Conservation (phyloP, 1,284 basidiomycete species). For the Porphyrellus sp. region DNA sequence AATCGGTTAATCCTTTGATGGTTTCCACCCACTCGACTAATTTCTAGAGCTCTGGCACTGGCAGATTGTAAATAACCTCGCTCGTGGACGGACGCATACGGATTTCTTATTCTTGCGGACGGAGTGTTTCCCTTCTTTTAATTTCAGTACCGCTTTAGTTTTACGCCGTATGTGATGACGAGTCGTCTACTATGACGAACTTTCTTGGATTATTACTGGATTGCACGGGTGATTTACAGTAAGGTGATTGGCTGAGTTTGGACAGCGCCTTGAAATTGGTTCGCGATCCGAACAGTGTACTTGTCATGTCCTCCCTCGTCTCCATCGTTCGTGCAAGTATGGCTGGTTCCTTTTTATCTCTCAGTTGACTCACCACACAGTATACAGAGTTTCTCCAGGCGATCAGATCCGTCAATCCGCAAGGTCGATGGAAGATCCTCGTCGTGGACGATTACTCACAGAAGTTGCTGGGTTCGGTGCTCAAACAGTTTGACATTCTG, state of each 20-base stretch:
- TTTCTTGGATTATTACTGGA: background rate
- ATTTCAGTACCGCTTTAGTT: conserved; percentile 7
- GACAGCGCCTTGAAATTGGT: conserved; percentile 2
- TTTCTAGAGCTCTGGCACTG: conserved; percentile 15
- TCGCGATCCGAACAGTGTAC: conserved; percentile 5
- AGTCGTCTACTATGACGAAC: background rate
- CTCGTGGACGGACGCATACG: conserved; percentile 11
- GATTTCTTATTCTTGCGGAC: conserved; percentile 11
- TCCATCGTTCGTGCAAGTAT: conserved; percentile 52
- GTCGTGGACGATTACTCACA: conserved; percentile 94
- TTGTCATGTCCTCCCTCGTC: conserved; percentile 55
- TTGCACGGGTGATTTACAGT: background rate
- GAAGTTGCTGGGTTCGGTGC: conserved; percentile 78
- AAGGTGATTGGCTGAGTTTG: conserved; percentile 16
- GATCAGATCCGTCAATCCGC: conserved; percentile 77
- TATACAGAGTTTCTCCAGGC: conserved; percentile 71
- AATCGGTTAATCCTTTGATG: conserved; percentile 3
- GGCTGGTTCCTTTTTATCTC: conserved; percentile 17
- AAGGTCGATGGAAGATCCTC: conserved; percentile 91
- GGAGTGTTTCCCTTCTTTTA: background rate
- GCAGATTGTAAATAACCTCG: conserved; percentile 25
- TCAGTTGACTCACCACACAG: conserved; percentile 5
- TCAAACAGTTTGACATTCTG: conserved; percentile 91
- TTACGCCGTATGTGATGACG: conserved; percentile 19
- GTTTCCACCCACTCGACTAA: conserved; percentile 22